These are phyloP conservation scores for Nothophytophthora sp. DNA, from an alignment of 352 stramenopile genomes.

Conservation along the genomic window DNA sequence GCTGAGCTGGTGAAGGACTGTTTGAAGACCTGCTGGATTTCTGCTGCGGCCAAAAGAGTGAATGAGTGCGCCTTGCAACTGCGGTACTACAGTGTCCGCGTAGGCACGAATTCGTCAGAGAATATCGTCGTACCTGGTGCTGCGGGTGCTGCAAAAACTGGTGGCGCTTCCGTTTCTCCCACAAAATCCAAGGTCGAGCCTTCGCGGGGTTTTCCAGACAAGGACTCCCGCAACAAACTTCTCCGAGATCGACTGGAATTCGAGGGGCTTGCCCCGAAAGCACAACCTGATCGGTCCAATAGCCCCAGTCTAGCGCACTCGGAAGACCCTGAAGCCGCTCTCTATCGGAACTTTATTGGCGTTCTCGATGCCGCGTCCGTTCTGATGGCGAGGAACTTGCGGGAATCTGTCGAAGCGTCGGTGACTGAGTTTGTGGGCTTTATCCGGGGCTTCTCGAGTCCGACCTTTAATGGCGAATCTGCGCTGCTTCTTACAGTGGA, in stretches of 20 bases:
- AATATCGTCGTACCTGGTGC: slow-evolving; percentile 18
- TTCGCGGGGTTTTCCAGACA: slow-evolving; percentile 10
- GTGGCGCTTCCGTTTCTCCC: slow-evolving; percentile 9
- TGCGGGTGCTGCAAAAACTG: slow-evolving; percentile 14
- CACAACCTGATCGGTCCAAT: slow-evolving; percentile 7
- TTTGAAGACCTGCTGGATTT: slow-evolving; percentile 82
- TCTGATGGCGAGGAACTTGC: slow-evolving; percentile 91
- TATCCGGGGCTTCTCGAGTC: slow-evolving; percentile 68
- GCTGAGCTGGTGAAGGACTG: slow-evolving; percentile 87
- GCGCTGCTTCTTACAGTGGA: slow-evolving; percentile 64
- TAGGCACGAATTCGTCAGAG: slow-evolving; percentile 11
- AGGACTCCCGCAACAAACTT: slow-evolving; percentile 32
- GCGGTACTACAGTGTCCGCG: slow-evolving; percentile 22
- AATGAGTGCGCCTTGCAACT: slow-evolving; percentile 64
- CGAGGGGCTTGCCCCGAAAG: slow-evolving; percentile 40
- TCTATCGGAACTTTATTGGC: slow-evolving; percentile 60
- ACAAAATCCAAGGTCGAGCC: slow-evolving; percentile 18
- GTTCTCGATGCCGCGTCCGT: slow-evolving; percentile 84
- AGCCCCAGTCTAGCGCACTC: slow-evolving; percentile 1
- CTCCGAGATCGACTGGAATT: slow-evolving; percentile 54
- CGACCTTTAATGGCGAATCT: slow-evolving; percentile 55
- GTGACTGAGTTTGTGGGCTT: slow-evolving; percentile 72
- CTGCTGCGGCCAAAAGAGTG: slow-evolving; percentile 66
- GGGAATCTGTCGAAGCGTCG: slow-evolving; percentile 84
- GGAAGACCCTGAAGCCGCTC: slow-evolving; percentile 44